Evolutionary conservation across 2,329 filamentous ascomycete species (phyloP).

Genomic region (Fulvia fulva): DNA sequence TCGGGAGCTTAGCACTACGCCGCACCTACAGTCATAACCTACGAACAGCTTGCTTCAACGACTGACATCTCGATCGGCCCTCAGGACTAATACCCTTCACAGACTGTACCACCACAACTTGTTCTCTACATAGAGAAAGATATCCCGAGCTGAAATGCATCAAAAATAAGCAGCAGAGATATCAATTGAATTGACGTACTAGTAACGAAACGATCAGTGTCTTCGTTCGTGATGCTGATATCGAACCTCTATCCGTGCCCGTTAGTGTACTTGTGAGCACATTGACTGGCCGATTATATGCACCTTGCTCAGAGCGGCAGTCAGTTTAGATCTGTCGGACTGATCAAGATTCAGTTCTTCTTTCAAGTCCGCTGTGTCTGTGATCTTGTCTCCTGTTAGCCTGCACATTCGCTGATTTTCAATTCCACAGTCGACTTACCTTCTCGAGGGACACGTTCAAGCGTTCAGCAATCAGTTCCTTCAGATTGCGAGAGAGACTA

Average conservation of each 20-base stretch:
- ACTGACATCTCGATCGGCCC: too few relatives aligned
- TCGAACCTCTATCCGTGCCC: background rate
- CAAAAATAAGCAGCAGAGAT: background rate
- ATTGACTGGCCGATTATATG: background rate
- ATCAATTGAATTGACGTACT: background rate
- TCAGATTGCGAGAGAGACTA: too few relatives aligned
- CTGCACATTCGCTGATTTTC: background rate
- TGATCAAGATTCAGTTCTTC: background rate
- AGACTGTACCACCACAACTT: slow-evolving; percentile 5
- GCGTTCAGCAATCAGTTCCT: too few relatives aligned
- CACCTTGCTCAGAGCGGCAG: background rate
- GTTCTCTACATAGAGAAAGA: slow-evolving; percentile 2
- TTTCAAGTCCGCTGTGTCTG: slow-evolving; percentile 1
- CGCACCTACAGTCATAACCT: too few relatives aligned
- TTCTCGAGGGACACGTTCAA: too few relatives aligned
- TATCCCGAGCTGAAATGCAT: background rate
- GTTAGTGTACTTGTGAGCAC: too few relatives aligned
- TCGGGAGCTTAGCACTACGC: too few relatives aligned
- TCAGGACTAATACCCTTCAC: too few relatives aligned
- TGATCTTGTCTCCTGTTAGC: background rate
- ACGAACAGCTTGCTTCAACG: too few relatives aligned
- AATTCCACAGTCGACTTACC: too few relatives aligned
- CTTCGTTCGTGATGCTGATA: slow-evolving; percentile 3
- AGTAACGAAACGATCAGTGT: background rate
- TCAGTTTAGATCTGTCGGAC: background rate